Evolutionary conservation across 2,329 filamentous ascomycete genomes (phyloP).

Genomic region (Trichoderma aggressivum): DNA sequence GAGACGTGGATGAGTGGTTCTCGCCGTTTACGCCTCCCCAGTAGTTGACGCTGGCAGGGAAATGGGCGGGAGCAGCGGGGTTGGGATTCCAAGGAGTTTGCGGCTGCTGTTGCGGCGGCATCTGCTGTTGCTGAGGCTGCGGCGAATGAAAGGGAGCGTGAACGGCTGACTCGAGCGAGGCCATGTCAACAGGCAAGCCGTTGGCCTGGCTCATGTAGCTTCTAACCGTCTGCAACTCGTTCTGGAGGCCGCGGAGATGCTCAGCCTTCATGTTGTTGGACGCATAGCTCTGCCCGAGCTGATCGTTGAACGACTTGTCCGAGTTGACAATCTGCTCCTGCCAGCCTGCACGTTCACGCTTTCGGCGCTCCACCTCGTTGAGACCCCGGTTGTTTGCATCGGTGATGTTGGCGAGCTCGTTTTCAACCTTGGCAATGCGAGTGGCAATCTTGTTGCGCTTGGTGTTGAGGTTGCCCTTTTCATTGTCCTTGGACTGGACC

Average conservation of each 20-base stretch:
- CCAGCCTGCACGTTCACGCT: slow-evolving; percentile 48
- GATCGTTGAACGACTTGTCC: slow-evolving; percentile 46
- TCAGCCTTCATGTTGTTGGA: slow-evolving; percentile 32
- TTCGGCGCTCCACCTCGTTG: slow-evolving; percentile 59
- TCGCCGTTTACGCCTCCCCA: slow-evolving; percentile 38
- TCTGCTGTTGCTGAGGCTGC: slow-evolving; percentile 23
- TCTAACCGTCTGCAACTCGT: slow-evolving; percentile 33
- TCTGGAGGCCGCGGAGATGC: slow-evolving; percentile 31
- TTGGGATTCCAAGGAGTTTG: slow-evolving; percentile 35
- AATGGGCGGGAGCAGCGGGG: slow-evolving; percentile 34
- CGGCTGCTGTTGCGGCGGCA: slow-evolving; percentile 23
- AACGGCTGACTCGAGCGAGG: not conserved
- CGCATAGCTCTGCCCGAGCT: slow-evolving; percentile 39
- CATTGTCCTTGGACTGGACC: slow-evolving; percentile 59
- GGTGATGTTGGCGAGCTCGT: slow-evolving; percentile 66
- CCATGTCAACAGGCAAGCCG: slow-evolving; percentile 33
- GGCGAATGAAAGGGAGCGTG: slow-evolving; percentile 13
- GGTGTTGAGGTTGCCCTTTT: slow-evolving; percentile 59
- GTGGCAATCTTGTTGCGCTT: slow-evolving; percentile 71
- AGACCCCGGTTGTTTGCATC: slow-evolving; percentile 65
- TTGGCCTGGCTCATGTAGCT: slow-evolving; percentile 31
- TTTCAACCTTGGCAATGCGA: slow-evolving; percentile 69
- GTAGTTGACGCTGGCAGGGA: slow-evolving; percentile 24
- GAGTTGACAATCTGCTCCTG: slow-evolving; percentile 45
- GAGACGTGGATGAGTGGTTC: slow-evolving; percentile 31